phyloP scores from a whole-genome alignment of 306 rosid genomes.

The Malus sylvestris region DNA sequence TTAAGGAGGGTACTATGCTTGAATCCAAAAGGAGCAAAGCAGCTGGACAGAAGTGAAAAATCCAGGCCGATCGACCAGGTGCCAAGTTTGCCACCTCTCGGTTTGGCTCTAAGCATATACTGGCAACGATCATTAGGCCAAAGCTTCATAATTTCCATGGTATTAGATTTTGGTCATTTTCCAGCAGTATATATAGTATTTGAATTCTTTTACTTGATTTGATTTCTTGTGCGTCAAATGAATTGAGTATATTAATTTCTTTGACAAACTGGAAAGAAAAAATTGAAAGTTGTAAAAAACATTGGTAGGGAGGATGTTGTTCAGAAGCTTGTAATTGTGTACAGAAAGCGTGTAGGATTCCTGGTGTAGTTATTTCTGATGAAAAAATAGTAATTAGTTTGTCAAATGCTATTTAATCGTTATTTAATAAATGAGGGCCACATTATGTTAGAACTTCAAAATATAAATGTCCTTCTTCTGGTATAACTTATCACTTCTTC shows the following conservation, averaged over 20 bases:
- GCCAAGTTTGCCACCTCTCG: neutral
- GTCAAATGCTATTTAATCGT: neutral
- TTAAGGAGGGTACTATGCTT: too few species aligned
- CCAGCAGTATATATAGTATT: neutral
- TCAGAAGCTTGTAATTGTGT: too few species aligned
- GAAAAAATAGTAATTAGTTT: too few species aligned
- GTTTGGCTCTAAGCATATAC: neutral
- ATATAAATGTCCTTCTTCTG: too few species aligned
- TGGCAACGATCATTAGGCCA: neutral
- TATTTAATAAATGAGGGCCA: too few species aligned
- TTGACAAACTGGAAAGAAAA: neutral
- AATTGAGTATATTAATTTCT: neutral
- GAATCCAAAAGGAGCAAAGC: neutral
- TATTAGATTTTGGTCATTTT: too few species aligned
- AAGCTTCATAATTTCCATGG: too few species aligned
- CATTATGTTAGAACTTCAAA: too few species aligned
- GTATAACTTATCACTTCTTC: too few species aligned
- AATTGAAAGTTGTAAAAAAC: neutral
- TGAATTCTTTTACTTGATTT: slow-evolving; percentile 15
- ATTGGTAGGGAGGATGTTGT: neutral
- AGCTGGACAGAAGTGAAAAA: slow-evolving; percentile 42
- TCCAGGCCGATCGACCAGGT: neutral
- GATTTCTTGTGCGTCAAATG: neutral
- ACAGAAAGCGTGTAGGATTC: too few species aligned
- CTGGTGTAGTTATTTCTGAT: too few species aligned